phyloP scores from a whole-genome alignment of 225 moss, liverwort and hornwort genomes.

The Sphagnum tenellum region DNA sequence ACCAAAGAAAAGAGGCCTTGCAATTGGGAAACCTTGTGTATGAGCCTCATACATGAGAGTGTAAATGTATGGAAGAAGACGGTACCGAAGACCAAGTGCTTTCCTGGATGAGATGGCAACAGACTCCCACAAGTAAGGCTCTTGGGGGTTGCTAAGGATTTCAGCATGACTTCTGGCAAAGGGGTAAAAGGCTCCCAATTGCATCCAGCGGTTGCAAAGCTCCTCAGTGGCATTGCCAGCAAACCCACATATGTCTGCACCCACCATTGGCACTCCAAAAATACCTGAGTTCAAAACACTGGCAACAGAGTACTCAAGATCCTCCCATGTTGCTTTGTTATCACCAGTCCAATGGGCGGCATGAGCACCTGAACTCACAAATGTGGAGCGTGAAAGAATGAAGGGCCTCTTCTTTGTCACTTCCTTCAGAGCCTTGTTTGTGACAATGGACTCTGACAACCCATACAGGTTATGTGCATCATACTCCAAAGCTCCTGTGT shows the following conservation, averaged over 20 bases:
- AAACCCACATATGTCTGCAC: conserved; percentile 79
- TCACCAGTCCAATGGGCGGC: conserved; percentile 93
- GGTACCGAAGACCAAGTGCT: conserved; percentile 53
- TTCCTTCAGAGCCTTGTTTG: conserved; percentile 38
- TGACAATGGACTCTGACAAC: conserved; percentile 51
- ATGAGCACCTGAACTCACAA: conserved; percentile 64
- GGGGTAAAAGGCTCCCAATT: conserved; percentile 75
- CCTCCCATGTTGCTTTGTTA: conserved; percentile 67
- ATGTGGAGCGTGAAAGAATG: conserved; percentile 63
- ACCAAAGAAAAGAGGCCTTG: conserved; percentile 56
- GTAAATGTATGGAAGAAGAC: conserved; percentile 58
- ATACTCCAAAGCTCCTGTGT: conserved; percentile 61
- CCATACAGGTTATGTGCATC: conserved; percentile 83
- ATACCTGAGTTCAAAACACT: conserved; percentile 58
- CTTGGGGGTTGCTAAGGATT: conserved; percentile 20
- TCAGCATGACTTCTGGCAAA: conserved; percentile 65
- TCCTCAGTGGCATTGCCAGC: conserved; percentile 64
- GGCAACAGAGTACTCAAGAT: conserved; percentile 59
- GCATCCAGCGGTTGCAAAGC: conserved; percentile 68
- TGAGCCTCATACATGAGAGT: conserved; percentile 71
- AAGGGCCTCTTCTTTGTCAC: conserved; percentile 55
- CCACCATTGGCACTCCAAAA: conserved; percentile 83
- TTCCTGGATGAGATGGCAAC: conserved; percentile 41
- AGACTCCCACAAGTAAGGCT: conserved; percentile 60
- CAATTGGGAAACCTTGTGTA: conserved; percentile 60